Base-by-base conservation (phyloP, 2,329 filamentous ascomycete species). In the Bipolaris victoriae region DNA sequence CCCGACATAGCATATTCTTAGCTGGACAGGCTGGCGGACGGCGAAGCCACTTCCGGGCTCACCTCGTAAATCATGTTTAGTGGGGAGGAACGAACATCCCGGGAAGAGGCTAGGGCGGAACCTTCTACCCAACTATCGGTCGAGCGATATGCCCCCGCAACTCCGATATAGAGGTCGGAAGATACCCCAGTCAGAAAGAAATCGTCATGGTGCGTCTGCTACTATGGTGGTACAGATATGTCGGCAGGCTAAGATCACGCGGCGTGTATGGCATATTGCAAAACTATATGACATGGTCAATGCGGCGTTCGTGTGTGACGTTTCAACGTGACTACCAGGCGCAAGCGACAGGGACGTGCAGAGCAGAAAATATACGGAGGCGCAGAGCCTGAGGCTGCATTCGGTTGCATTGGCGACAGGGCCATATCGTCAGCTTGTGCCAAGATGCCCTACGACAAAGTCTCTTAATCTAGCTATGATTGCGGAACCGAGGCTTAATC, bases 401-500 rank as follows among this genome's bases (percentile, higher is more conserved):
- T 44, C 52, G 40, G 52, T 44, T 51, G 55, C 59, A 55, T 59
- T 60, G 60, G 61, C 61, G 58, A 63, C 33, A 47, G 37, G 46
- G 31, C 43, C 50, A 55, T 49, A 57, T 61, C 39, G 49, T 49
- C 47, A 60, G 41, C 49, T 33, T 36, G 29, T 62, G 47, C 53
- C 52, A 44, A 53, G 56, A 53, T 33, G 49, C 29, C 33, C 41
- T 20, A 55, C 33, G n/a, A 47, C 58, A 55, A 52, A 48, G 33
- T 58, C 39, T 46, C 52, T 63, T 61, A 69, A 63, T 68, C 65
- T 69, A 67, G 62, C 52, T 63, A 64, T 29, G 55, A 65, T 62
- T 53, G 65, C 62, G 22, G 55, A 29, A 39, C 31, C 55, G 31
- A 37, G 15, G 51, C 48, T 43, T 43, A 41, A 52, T 48, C 18